Evolutionary conservation across 1,284 basidiomycete species (phyloP).

Genomic region (Butyriboletus pseudospeciosus): DNA sequence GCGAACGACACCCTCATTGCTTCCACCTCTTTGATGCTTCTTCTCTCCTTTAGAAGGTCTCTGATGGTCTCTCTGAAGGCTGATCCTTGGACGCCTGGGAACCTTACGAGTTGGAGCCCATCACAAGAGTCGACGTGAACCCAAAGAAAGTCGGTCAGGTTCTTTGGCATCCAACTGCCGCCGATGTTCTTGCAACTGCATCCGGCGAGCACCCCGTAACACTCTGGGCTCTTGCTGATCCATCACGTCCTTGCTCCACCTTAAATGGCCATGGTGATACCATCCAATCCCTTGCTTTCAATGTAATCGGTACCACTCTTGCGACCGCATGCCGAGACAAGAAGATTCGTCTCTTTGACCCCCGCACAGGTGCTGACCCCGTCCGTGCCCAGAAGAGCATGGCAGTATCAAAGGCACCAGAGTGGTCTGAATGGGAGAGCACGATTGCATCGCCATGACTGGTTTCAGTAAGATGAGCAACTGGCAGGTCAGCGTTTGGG

Average conservation of each 20-base stretch:
- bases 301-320: slow-evolving; percentile 73
- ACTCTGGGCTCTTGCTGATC: slow-evolving; percentile 82
- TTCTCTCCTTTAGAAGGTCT: slow-evolving; percentile 85
- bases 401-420: slow-evolving; percentile 92
- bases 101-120: slow-evolving; percentile 81
- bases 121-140: slow-evolving; percentile 67
- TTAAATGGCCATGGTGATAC: slow-evolving; percentile 82
- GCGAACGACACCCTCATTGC: slow-evolving; percentile 90
- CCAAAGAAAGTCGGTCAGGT: slow-evolving; percentile 92
- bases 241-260: slow-evolving; percentile 59
- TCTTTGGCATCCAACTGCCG: slow-evolving; percentile 89
- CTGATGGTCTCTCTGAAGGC: slow-evolving; percentile 67
- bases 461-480: slow-evolving; percentile 98
- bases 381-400: slow-evolving; percentile 84
- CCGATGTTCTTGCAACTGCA: slow-evolving; percentile 82
- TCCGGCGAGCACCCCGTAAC: slow-evolving; percentile 88
- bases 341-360: slow-evolving; percentile 90
- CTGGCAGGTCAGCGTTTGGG: slow-evolving; percentile 86
- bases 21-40: slow-evolving; percentile 90
- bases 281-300: slow-evolving; percentile 85
- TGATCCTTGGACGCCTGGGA: slow-evolving; percentile 84
- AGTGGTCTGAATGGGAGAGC: slow-evolving; percentile 87
- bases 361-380: slow-evolving; percentile 73
- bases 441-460: slow-evolving; percentile 85
- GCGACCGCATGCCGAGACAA: slow-evolving; percentile 86